Evolutionary conservation across 2,329 filamentous ascomycete species (phyloP), one percentile per base, ranked within the genome.

Genomic region (Neurospora crassa): DNA sequence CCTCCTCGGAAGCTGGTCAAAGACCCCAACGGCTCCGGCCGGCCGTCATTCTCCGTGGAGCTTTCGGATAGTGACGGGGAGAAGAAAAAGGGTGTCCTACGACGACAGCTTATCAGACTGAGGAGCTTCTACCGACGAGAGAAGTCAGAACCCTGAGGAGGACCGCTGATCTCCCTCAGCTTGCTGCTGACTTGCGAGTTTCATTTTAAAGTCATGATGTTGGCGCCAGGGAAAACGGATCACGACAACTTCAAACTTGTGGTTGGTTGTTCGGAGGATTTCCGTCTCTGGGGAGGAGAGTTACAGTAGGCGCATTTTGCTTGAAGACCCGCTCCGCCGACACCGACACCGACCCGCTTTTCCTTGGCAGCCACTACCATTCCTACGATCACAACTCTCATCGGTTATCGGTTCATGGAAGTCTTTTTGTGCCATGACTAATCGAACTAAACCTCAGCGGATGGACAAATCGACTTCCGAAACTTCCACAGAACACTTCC

Each of bases 1-100:
- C 75, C 75, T 18, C 69, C 73, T 3, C 73, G 76, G 40, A 76
- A 76, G 69, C 73, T 76, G 4, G 72, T 76, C 53, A 76, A 76
- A 53, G 75, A 76, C 10, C 75, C 72, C 69, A 74, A 74, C 45
- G 74, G 75, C 16, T 74, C 73, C 16, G 68, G 70, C 3, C 68
- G 74, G 67, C 75, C 75, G 14, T 73, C 72, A 10, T 75, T 72
- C 34, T 75, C 74, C 1, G 37, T 74, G 34, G 74, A 75, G 53
- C 72, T 77, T 24, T 74, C 74, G 40, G 75, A 75, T 20, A 76
- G 71, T 70, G 74, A 76, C 8, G 70, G 40, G 1, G 75, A 73
- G 69, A 75, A 75, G 68, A 74, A 72, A 29, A 76, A 75, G 68
- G 74, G 76, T 3, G 42, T 76, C 40, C 70, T 77, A 24, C 67